Base-by-base conservation (phyloP, 2,329 filamentous ascomycete genomes). In the Pseudogymnoascus pannorum region DNA sequence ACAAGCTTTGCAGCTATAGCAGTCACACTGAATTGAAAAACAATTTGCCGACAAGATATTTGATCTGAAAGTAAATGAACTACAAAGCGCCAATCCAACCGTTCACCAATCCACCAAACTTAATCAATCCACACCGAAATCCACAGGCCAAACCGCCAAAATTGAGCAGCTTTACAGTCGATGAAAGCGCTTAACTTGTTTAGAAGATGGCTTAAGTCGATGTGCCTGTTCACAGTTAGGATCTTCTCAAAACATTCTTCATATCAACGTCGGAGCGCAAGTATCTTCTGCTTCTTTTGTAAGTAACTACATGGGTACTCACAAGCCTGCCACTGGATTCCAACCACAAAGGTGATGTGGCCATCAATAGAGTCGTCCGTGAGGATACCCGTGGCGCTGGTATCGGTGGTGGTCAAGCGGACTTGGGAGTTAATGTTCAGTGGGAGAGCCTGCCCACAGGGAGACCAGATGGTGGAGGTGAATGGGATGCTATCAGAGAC, bases 391-490 rank as follows among this genome's bases (percentile, higher is more conserved):
- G 66, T 70, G 36, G 72, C 72, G 4, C 66, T 67, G 26, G 66
- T 26, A 64, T 70, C 68, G 29, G 66, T 67, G 62, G 67, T 67
- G 6, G 70, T 72, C 63, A 79, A 69, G 64, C 76, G 76, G 66
- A 78, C 73, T 67, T 80, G 77, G 29, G 78, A 80, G 73, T 82
- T 81, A 74, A 82, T 79, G 72, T 81, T 81, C 67, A 82, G 74
- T 64, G 79, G 72, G 62, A 77, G 78, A 38, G 76, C 73, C 20
- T 72, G 69, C 59, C 79, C 79, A 72, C 79, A 82, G 14, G 78
- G 78, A 57, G 79, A 81, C 79, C 79, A 82, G 63, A 81, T 77
- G 40, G 74, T 73, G 35, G 76, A 77, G 42, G 75, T 74, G 66
- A 75, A 73, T 59, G 76, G 74, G 62, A 79, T 74, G 58, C 73